A percentile compares a stretch with the other conserved stretches of the same genome.
Conservation (phyloP, 208 protist genomes). For the Wallacemonas sp. region DNA sequence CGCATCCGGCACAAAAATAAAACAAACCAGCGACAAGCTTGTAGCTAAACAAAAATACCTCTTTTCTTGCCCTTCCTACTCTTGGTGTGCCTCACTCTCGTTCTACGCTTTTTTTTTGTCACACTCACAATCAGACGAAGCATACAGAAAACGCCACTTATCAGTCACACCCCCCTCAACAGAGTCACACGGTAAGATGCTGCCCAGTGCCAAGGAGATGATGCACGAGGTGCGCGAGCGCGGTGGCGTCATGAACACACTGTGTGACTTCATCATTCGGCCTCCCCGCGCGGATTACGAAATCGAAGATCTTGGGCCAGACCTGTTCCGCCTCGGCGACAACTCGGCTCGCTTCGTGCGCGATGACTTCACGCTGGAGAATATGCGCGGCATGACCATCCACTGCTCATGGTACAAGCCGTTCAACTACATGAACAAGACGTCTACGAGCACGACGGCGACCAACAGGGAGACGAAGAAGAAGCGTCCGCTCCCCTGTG, state of each 20-base stretch:
- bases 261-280: conserved; percentile 90
- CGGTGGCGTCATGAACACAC: conserved; percentile 55
- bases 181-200: conserved; percentile 1
- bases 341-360: conserved; percentile 47
- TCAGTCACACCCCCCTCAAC: too few relatives aligned
- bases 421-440: conserved; percentile 1
- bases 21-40: neutral
- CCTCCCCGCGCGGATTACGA: conserved; percentile 71
- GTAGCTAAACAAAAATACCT: neutral
- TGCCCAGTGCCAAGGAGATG: conserved; percentile 45
- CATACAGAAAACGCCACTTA: neutral
- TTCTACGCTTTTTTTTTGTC: neutral
- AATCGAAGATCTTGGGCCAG: conserved; percentile 54
- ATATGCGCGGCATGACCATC: conserved; percentile 80
- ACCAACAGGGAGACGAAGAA: conserved; percentile 9
- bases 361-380: conserved; percentile 75
- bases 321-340: conserved; percentile 62
- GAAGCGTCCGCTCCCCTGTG: conserved; percentile 57
- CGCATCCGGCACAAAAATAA: too few relatives aligned
- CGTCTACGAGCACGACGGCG: neutral
- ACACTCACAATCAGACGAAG: conserved; percentile 2
- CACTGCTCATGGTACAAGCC: conserved; percentile 86
- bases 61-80: neutral
- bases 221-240: conserved; percentile 38
- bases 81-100: neutral